Base-by-base conservation (phyloP, 2,329 filamentous ascomycete species). In the Pseudogymnoascus sp. region DNA sequence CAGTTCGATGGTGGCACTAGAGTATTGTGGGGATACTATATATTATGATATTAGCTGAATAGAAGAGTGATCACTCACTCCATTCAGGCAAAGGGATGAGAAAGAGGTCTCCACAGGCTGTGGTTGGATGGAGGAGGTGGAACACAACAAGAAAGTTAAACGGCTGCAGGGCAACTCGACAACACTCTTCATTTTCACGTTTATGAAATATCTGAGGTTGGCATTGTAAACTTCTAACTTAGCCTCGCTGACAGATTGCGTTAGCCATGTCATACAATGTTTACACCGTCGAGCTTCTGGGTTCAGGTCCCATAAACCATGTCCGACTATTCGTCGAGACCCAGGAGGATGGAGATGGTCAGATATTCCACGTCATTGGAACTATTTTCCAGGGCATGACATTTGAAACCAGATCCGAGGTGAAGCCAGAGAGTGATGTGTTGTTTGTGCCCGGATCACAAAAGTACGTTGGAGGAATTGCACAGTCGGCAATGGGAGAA, bases 251-350 rank as follows among this genome's bases (percentile, higher is more conserved):
- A 54, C 25, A 18, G 4, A 12, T 33, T 30, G 7, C 7, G 16
- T 50, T 54, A 54, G 43, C n/a, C 8, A 54, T 54, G 43, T 54
- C 25, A 18, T 54, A 33, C 43, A 33, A n/a, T 30, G 25, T 54
- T 54, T 54, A 54, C 25, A 54, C 25, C 6, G 43, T 54, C n/a
- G 43, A 54, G 43, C 43, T 54, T 54, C n/a, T 54, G 6, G 43
- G 25, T 6, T 54, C 43, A 33, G 43, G 43, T 9, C 25, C 43
- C 25, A 54, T 8, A 18, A 54, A 54, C 8, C 43, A 54, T 18
- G 43, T 54, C n/a, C 43, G 43, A 33, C n/a, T 54, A 33, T 54
- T 54, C n/a, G 25, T 54, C 4, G 25, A 54, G 25, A 54, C 43
- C 3, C 43, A 54, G n/a, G n/a, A 18, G 8, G n/a, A 54, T 18